Conservation (phyloP, 2,329 filamentous ascomycete genomes). For the Aspergillus tanneri region DNA sequence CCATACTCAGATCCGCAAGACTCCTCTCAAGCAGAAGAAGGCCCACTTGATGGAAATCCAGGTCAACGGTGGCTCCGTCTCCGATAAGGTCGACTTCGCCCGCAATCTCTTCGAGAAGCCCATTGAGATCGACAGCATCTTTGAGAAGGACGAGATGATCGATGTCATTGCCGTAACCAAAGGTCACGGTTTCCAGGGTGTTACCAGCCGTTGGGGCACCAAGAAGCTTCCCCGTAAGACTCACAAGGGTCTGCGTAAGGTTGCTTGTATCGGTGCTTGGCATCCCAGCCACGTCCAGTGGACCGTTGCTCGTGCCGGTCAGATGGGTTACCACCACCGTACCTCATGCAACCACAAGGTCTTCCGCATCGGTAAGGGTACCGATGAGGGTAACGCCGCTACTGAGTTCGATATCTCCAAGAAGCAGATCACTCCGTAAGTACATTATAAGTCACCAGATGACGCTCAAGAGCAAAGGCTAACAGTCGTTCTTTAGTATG, state of each 20-base stretch:
- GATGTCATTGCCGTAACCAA: conserved; percentile 99
- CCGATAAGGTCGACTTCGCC: conserved; percentile 96
- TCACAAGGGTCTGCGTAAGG: conserved; percentile 99
- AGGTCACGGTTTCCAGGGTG: conserved; percentile 98
- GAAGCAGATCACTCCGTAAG: conserved; percentile 99
- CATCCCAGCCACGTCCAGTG: conserved; percentile 99
- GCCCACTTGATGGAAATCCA: conserved; percentile 99
- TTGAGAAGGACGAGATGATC: conserved; percentile 99
- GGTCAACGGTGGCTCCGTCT: conserved; percentile 93
- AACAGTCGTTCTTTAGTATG: conserved; percentile 60
- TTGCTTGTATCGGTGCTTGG: conserved; percentile 99
- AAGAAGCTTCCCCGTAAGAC: conserved; percentile 99
- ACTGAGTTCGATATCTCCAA: conserved; percentile 97
- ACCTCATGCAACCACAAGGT: conserved; percentile 99
- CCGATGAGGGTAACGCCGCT: conserved; percentile 85
- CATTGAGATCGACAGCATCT: conserved; percentile 86
- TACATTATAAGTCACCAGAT: conserved; percentile 38
- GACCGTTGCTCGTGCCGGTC: conserved; percentile 99
- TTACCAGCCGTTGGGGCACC: conserved; percentile 97
- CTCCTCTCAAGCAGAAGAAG: conserved; percentile 99
- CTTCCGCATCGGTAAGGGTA: conserved; percentile 95
- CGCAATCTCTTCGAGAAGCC: conserved; percentile 99
- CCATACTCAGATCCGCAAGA: conserved; percentile 99
- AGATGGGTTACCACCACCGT: conserved; percentile 99
- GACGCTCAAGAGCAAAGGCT: conserved; percentile 23